Evolutionary conservation across 225 moss, liverwort and hornwort genomes (phyloP).

Genomic region (Physcomitrium patens): DNA sequence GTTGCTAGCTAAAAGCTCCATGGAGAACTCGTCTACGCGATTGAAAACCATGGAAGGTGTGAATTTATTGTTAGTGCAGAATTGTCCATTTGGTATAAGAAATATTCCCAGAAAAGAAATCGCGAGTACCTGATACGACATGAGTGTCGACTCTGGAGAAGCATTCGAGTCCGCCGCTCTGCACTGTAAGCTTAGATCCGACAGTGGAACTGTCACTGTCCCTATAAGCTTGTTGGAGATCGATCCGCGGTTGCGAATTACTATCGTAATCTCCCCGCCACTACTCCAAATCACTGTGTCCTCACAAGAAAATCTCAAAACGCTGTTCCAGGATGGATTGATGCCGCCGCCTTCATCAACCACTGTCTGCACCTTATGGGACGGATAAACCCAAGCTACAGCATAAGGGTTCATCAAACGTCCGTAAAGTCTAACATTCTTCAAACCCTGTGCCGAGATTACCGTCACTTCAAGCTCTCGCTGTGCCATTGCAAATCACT

Average conservation of each 20-base stretch:
- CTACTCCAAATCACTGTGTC: constrained; percentile 38
- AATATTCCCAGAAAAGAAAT: no score
- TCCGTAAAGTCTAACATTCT: constrained; percentile 53
- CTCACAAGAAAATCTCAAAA: constrained; percentile 38
- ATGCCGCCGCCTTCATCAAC: constrained; percentile 40
- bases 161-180: constrained; percentile 14
- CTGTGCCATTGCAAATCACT: constrained; percentile 6
- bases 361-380: constrained; percentile 34
- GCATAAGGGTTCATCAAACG: constrained; percentile 57
- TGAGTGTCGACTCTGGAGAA: constrained; percentile 11
- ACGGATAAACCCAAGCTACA: constrained; percentile 44
- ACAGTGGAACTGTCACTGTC: constrained; percentile 40
- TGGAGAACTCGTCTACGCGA: no score
- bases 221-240: constrained; percentile 49
- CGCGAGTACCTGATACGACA: constrained; percentile 23
- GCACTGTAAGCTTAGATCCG: constrained; percentile 33
- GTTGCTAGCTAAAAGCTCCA: no score
- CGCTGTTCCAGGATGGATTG: constrained; percentile 62
- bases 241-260: constrained; percentile 39
- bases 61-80: neutral
- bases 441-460: constrained; percentile 37
- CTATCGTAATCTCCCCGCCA: constrained; percentile 28
- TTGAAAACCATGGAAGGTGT: no score
- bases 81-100: no score
- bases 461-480: constrained; percentile 31